phyloP scores from a whole-genome alignment of 164 flowering plant species.

The Stephania yunnanensis region DNA sequence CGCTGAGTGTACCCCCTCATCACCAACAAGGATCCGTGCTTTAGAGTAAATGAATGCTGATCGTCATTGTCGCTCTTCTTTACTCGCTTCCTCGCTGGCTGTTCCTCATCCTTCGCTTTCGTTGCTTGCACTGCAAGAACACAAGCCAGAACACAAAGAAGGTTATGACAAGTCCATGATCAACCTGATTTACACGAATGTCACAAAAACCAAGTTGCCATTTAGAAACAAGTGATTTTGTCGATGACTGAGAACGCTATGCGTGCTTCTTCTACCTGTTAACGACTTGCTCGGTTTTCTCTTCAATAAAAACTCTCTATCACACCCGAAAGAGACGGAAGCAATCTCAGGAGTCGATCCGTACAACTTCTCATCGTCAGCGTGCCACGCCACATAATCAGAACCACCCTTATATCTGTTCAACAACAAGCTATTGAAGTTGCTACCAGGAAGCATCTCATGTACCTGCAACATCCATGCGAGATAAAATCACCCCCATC shows the following conservation, averaged over 20 bases:
- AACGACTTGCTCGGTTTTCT: constrained; percentile 39
- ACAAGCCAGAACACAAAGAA: not conserved
- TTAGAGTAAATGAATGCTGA: constrained; percentile 53
- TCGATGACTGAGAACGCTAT: not conserved
- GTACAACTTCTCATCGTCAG: constrained; percentile 93
- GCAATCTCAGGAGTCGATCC: constrained; percentile 85
- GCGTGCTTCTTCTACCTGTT: constrained; percentile 29
- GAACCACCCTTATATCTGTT: constrained; percentile 81
- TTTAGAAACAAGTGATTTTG: not conserved
- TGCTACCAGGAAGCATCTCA: constrained; percentile 73
- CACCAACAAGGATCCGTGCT: constrained; percentile 69
- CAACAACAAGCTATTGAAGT: constrained; percentile 75
- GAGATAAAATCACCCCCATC: not conserved
- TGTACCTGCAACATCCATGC: constrained; percentile 43
- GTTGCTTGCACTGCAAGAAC: constrained; percentile 13
- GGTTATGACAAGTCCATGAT: not conserved
- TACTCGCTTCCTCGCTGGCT: constrained; percentile 40
- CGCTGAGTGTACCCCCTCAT: constrained; percentile 85
- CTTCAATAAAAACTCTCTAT: constrained; percentile 76
- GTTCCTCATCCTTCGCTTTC: constrained; percentile 28
- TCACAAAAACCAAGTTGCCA: not conserved
- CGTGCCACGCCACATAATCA: constrained; percentile 92
- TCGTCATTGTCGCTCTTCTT: constrained; percentile 31
- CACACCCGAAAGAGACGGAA: constrained; percentile 85
- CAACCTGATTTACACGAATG: not conserved